Evolutionary conservation across 192 early-diverging fungal genomes (phyloP), one percentile per base, ranked within the genome.

Genomic region (Coemansia sp.): DNA sequence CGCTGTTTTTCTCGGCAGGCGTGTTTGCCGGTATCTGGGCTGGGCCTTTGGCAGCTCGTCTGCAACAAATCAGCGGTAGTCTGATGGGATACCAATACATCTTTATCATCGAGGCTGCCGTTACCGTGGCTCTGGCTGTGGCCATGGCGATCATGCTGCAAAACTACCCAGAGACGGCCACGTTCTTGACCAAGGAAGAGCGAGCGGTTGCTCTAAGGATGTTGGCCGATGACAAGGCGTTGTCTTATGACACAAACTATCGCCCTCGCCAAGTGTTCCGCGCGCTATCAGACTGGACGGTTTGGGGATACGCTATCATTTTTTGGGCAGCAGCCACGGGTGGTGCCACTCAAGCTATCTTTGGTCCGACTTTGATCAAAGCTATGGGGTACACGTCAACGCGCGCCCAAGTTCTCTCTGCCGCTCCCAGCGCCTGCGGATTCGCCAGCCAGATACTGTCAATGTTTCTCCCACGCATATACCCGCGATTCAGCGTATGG

Each of bases 151-250:
- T 85, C 4, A 9, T 87, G 16, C 62, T 88, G 36, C 85, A 87
- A 17, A 84, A 87, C 74, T 83, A 81, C 46, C 87, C 89, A 9
- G 54, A 75, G 50, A 79, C 71, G 3, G 88, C 87, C 8, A 71
- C 64, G 8, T 92, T 88, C 59, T 59, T 92, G 37, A 85, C 74
- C 17, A 77, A 78, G 17, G 77, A 82, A 50, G 88, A 91, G 75
- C 62, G 81, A 3, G 70, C 56, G 1, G 53, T 77, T 14, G 84
- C 86, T 10, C 53, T 85, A 33, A 41, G 45, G n/a, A 81, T 85
- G 50, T 74, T 89, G 53, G 65, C 64, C 5, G 44, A 46, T 3
- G 76, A 81, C 31, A 66, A 67, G 56, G 77, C 70, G 27, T 50
- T 68, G 36, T 69, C 66, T 17, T 54, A 64, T 40, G 62, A 56